Evolutionary conservation across 345 rosid species (phyloP).

Genomic region (Gossypium herbaceum): DNA sequence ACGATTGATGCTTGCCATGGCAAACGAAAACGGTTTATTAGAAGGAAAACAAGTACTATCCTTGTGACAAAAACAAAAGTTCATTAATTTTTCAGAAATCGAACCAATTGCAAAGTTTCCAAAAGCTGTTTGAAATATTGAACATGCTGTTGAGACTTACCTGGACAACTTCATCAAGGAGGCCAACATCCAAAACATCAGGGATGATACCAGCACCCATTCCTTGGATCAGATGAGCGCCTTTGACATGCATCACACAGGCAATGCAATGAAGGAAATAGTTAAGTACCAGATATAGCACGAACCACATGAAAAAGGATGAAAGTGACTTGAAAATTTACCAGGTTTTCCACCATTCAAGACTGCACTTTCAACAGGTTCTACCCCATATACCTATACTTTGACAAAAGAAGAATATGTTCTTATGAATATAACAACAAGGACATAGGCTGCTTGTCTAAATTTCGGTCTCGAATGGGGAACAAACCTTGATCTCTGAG

Average conservation of each 20-base stretch:
- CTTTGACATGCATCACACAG: slow-evolving; percentile 23
- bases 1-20: not conserved
- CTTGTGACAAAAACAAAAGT: not conserved
- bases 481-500: not conserved
- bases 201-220: slow-evolving; percentile 56
- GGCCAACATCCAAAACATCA: slow-evolving; percentile 31
- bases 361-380: slow-evolving; percentile 42
- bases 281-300: not conserved
- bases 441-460: not conserved
- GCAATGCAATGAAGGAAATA: not conserved
- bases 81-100: not conserved
- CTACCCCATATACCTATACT: slow-evolving; percentile 39
- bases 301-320: not conserved
- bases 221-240: slow-evolving; percentile 54
- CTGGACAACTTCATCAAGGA: slow-evolving; percentile 51
- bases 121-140: not conserved
- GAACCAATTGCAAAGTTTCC: not conserved
- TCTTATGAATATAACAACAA: not conserved
- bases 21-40: not conserved
- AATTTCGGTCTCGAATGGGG: not conserved
- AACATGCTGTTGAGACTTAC: slow-evolving; percentile 27
- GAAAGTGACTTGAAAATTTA: slow-evolving; percentile 1
- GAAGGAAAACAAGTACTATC: not conserved
- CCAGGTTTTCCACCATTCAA: slow-evolving; percentile 3
- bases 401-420: not conserved